Base-by-base conservation (phyloP, 176 grass and related monocot species). In the Puccinellia tenuiflora region DNA sequence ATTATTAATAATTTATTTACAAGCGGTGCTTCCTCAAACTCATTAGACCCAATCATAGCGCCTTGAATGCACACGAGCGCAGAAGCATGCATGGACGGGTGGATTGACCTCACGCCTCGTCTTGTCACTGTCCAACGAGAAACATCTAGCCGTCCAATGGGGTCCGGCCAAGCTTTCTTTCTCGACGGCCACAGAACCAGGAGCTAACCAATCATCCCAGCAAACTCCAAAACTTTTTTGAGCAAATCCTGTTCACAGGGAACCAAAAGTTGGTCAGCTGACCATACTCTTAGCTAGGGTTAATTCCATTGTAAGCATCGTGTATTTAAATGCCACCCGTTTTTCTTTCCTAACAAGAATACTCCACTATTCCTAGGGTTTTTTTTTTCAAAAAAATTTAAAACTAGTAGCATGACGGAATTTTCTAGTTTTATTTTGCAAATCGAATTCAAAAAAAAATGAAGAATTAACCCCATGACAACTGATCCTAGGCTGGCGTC, bases 21-120 rank as follows among this genome's bases (percentile, higher is more conserved):
- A 52, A 21, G 7, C 37, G 37, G 38, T 39, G 38, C 38, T 8
- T 1, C 38, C 38, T 39, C 38, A 39, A 39, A 39, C 38, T 39
- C 9, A 5, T 42, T 42, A 9, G 9, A 42, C 24, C 48, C 69
- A 83, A 75, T 83, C 28, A 63, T 75, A 48, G n/a, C 1, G 28
- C 34, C 50, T n/a, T 53, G 37, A 77, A 54, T 81, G 87, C 83
- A 85, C 77, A 89, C 70, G 70, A 76, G 51, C 57, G 64, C 15
- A 62, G 76, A 64, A 63, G 6, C 21, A 56, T 38, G 38, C n/a
- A 55, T 11, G 14, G 12, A 13, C 6, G 22, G 30, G 22, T 17
- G 35, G n/a, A 67, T 37, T 38, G 34, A 25, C 24, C 35, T 14
- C 79, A 71, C 37, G 29, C 45, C 46, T n/a, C 59, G 50, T 42